Conservation (phyloP, 2,329 filamentous ascomycete genomes). For the Lecanicillium sp. region DNA sequence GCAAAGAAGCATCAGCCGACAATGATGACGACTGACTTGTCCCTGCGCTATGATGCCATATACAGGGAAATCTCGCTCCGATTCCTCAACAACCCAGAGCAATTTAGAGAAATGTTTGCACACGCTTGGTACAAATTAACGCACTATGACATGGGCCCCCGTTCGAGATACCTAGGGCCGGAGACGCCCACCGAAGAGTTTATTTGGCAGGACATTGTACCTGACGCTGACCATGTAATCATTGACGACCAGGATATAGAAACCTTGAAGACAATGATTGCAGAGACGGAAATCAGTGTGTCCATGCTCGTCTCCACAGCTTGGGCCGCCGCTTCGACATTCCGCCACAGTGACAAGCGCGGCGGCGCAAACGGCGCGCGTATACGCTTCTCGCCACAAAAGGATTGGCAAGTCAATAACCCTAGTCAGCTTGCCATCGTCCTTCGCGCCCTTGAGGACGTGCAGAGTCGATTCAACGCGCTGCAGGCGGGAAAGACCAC, state of each 20-base stretch:
- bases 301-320: conserved; percentile 59
- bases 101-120: conserved; percentile 63
- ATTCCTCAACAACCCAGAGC: conserved; percentile 61
- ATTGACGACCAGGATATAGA: conserved; percentile 58
- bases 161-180: conserved; percentile 64
- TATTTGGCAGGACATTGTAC: conserved; percentile 72
- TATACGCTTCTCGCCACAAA: conserved; percentile 67
- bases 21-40: conserved; percentile 72
- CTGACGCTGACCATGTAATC: conserved; percentile 48
- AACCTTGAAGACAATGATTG: conserved; percentile 62
- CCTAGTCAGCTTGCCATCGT: conserved; percentile 58
- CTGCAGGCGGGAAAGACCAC: conserved; percentile 47
- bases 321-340: conserved; percentile 65
- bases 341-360: conserved; percentile 73
- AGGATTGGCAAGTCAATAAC: conserved; percentile 70
- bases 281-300: conserved; percentile 52
- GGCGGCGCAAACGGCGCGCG: conserved; percentile 76
- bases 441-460: conserved; percentile 52
- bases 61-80: conserved; percentile 72
- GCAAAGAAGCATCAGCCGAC: conserved; percentile 65
- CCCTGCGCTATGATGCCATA: conserved; percentile 62
- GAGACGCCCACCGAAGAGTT: conserved; percentile 64
- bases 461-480: conserved; percentile 62
- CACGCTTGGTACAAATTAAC: conserved; percentile 79
- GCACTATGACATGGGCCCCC: conserved; percentile 73